A percentile compares a stretch with the other conserved stretches of the same genome.
Evolutionary conservation across 2,329 filamentous ascomycete genomes (phyloP).

Genomic region (Alternaria infectoria): DNA sequence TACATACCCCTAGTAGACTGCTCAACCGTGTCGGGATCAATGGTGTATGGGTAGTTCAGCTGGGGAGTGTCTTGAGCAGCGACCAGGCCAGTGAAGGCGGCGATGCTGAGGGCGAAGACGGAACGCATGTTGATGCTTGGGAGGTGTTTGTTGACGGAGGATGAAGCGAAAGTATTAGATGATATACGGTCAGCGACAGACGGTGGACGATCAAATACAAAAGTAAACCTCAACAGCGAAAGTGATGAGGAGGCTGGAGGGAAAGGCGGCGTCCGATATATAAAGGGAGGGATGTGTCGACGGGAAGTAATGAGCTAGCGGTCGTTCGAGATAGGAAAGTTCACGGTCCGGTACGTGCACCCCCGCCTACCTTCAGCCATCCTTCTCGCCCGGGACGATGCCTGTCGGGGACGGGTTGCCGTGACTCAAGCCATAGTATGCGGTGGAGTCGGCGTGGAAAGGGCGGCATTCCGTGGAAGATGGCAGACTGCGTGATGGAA

Average conservation of each 20-base stretch:
- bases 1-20: constrained; percentile 60
- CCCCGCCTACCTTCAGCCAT: neutral
- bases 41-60: constrained; percentile 52
- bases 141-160: constrained; percentile 7
- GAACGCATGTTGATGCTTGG: constrained; percentile 51
- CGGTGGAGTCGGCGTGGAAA: constrained; percentile 11
- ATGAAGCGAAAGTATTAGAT: constrained; percentile 18
- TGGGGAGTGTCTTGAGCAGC: constrained; percentile 54
- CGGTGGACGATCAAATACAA: constrained; percentile 8
- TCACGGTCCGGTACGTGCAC: constrained; percentile 17
- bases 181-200: constrained; percentile 33
- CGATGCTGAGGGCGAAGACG: constrained; percentile 58
- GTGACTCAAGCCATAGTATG: constrained; percentile 5
- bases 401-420: constrained; percentile 3
- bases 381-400: constrained; percentile 2
- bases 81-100: constrained; percentile 60
- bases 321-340: constrained; percentile 15
- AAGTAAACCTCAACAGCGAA: constrained; percentile 33
- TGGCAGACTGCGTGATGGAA: neutral
- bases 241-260: constrained; percentile 27
- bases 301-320: constrained; percentile 26
- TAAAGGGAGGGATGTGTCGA: constrained; percentile 35
- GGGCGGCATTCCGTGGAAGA: constrained; percentile 1
- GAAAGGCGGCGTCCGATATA: constrained; percentile 25
- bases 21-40: constrained; percentile 68